A percentile compares a stretch with the other conserved stretches of the same genome.
Evolutionary conservation across 768 basidiomycete species (phyloP).

Genomic region (Suillus clintonianus): DNA sequence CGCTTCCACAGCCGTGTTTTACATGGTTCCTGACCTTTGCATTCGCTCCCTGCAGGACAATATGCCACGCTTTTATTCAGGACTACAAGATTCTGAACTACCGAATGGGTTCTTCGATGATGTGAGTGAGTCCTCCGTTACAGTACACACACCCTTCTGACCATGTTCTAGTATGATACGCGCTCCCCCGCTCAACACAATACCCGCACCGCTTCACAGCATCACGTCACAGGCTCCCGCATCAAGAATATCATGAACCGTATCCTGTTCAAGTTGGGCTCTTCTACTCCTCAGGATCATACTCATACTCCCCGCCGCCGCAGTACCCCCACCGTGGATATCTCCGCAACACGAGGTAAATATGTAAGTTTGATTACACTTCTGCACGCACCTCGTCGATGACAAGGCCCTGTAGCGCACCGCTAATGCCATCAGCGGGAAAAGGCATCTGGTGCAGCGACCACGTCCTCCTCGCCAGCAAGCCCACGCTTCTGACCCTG

Average conservation of each 20-base stretch:
- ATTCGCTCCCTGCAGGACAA: too few relatives aligned
- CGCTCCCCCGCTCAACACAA: not conserved
- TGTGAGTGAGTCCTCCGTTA: too few relatives aligned
- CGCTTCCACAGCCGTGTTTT: too few relatives aligned
- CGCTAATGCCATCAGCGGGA: not conserved
- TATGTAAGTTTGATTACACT: not conserved
- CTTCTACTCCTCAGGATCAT: too few relatives aligned
- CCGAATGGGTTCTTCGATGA: too few relatives aligned
- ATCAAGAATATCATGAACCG: not conserved
- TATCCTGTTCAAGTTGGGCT: too few relatives aligned
- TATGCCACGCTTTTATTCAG: too few relatives aligned
- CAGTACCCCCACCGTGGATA: not conserved
- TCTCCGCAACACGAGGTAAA: not conserved
- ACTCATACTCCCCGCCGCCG: not conserved
- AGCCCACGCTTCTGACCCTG: not conserved
- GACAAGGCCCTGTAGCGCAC: not conserved
- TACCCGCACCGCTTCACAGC: not conserved
- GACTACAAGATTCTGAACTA: too few relatives aligned
- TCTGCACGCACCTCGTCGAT: conserved; percentile 35
- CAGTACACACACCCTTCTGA: not conserved
- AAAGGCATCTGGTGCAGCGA: not conserved
- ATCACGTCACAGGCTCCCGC: not conserved
- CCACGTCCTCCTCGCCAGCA: not conserved
- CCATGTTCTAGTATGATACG: not conserved
- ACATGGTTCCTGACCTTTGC: too few relatives aligned